Evolutionary conservation across 2,329 filamentous ascomycete species (phyloP).

Genomic region (Neonectria sp.): DNA sequence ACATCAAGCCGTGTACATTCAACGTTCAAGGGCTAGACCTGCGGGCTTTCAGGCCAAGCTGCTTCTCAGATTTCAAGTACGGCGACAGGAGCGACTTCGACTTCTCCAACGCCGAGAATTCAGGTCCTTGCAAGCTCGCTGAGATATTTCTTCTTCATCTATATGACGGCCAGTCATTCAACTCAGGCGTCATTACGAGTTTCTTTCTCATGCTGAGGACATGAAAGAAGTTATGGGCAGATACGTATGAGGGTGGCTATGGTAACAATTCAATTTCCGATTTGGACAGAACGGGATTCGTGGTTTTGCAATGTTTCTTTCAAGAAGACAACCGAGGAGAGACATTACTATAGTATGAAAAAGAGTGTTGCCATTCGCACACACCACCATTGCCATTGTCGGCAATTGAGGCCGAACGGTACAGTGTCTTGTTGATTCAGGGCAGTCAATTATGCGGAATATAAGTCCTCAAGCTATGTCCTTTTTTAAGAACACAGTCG

Average conservation of each 20-base stretch:
- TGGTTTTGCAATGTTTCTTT: background rate
- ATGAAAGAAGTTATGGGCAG: too few relatives aligned
- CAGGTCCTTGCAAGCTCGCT: constrained; percentile 1
- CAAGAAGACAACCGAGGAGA: background rate
- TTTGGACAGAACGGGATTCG: background rate
- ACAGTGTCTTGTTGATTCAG: background rate
- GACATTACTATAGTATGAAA: background rate
- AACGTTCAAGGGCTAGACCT: background rate
- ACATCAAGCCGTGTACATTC: background rate
- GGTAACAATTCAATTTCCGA: background rate
- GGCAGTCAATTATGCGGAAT: background rate
- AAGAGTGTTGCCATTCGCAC: background rate
- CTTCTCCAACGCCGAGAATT: constrained; percentile 1
- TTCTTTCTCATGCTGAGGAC: constrained; percentile 6
- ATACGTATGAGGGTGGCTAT: constrained; percentile 1
- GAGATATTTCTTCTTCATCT: constrained; percentile 12
- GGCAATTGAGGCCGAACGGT: background rate
- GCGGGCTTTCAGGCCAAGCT: background rate
- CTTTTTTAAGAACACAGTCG: constrained; percentile 33
- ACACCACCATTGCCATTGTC: background rate
- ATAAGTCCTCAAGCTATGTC: constrained; percentile 7
- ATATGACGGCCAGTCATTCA: constrained; percentile 2
- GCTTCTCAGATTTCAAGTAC: constrained; percentile 14
- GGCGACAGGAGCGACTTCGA: constrained; percentile 16
- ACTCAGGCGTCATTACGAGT: background rate